Base-by-base conservation (phyloP, 1,139 yeast genomes). In the Candida pseudoviswanathii region DNA sequence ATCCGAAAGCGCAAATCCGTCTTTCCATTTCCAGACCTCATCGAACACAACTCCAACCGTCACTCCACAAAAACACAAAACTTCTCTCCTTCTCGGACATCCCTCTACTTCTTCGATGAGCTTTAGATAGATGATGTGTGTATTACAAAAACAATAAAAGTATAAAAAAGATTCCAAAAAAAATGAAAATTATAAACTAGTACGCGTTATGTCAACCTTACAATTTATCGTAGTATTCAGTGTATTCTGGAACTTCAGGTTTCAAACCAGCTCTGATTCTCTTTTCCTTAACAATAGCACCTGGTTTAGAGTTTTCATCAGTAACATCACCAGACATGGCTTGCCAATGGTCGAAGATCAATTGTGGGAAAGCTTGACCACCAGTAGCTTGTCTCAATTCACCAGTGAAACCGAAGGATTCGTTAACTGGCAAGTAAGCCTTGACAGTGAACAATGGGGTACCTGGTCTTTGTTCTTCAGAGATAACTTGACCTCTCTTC, bases 331-430 rank as follows among this genome's bases (percentile, higher is more conserved):
- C 96, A 65, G 74, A 70, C 83, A 94, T 81, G 68, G 88, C 77
- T 63, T 90, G 83, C 98, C 98, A 94, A 79, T 94, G 99, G 78
- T 92, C 98, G 80, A 94, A 94, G 78, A 94, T 94, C 96, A 94
- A 85, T 84, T 92, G 98, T 82, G 99, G 99, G 98, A 94, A 94
- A 77, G 99, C 99, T 86, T 94, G 99, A 80, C 99, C 99, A 89
- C 97, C 97, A 71, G 99, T 94, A 72, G 98, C 97, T 83, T 92
- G 97, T 86, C 99, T 91, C 75, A 94, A 89, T 73, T 91, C 96
- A 82, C 96, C 94, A 69, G 97, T 88, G 97, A 94, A 94, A 88
- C 99, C 99, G 86, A 94, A 94, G 56, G 99, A 94, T 85, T 94
- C 99, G 82, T 94, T 94, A 70, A 94, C 98, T 78, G 99, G 99